phyloP scores from a whole-genome alignment of 768 basidiomycete species.

The Suillus bovinus region DNA sequence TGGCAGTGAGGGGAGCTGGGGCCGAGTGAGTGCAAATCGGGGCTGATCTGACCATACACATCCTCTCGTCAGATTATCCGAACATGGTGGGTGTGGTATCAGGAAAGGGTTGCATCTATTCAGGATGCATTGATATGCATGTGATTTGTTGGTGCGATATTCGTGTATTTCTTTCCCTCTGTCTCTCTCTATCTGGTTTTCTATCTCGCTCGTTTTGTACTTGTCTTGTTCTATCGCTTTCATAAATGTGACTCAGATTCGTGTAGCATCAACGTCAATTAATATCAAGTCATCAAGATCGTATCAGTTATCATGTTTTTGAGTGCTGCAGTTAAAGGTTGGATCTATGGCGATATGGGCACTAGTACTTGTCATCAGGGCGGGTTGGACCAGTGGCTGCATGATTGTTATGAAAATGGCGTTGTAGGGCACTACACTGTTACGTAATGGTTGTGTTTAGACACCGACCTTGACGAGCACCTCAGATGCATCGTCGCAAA shows the following conservation, averaged over 20 bases:
- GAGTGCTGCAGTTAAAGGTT: too few species aligned
- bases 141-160: neutral
- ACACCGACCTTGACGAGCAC: neutral
- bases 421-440: too few species aligned
- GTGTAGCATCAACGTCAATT: too few species aligned
- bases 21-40: neutral
- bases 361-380: too few species aligned
- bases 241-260: too few species aligned
- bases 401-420: too few species aligned
- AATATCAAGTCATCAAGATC: too few species aligned
- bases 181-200: neutral
- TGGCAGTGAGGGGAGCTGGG: slow-evolving; percentile 4
- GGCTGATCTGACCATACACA: neutral
- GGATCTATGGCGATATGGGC: too few species aligned
- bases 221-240: neutral
- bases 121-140: neutral
- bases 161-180: neutral
- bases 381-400: too few species aligned
- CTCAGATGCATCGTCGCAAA: slow-evolving; percentile 9
- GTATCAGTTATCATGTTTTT: too few species aligned
- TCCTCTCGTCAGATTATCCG: neutral
- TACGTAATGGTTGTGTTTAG: too few species aligned
- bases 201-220: neutral
- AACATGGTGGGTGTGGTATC: neutral
- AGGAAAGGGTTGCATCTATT: neutral